Evolutionary conservation across 2,329 filamentous ascomycete species (phyloP), one percentile per base, ranked within the genome.

Genomic region (Graphilbum fragrans): DNA sequence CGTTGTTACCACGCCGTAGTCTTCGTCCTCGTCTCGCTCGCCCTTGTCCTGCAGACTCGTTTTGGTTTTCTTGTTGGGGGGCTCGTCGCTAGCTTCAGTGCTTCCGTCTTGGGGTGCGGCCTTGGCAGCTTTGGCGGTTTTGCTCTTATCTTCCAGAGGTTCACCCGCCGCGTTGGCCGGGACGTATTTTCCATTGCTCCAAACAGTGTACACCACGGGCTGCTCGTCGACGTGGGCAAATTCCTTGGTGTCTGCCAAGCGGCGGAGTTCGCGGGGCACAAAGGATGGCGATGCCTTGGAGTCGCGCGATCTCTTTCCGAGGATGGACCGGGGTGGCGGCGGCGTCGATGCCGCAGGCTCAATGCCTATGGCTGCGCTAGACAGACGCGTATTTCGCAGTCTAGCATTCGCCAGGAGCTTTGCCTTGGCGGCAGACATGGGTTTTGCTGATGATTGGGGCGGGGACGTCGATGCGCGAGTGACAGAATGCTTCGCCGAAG

Each of bases 111-210:
- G 23, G 12, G 6, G 27, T 7, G 27, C 39, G 33, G 44, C 41
- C 23, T 43, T 43, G 18, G 41, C 42, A 20, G 47, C 42, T 36
- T 58, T 58, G 14, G 55, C 47, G 14, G 47, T 46, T 43, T 44
- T 12, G n/a, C 32, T 47, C 40, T 45, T 45, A n/a, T 48, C 48
- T 2, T 51, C 47, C 34, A 60, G 60, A 34, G 64, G 60, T 31
- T 60, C 56, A 1, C 58, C 53, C 3, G 60, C 54, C 32, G 61
- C 61, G 39, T 64, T 47, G 11, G 58, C 53, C 20, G 57, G 53
- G 3, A 80, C 61, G 43, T 68, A 71, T 54, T 80, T 80, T 43
- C 77, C 77, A 48, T 80, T 80, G 50, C 72, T 73, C 77, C 77
- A 81, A 21, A 77, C 66, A 2, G 72, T 77, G 48, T 72, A 65